phyloP scores from a whole-genome alignment of 169 alveolate genomes.

The Toxoplasma gondii region DNA sequence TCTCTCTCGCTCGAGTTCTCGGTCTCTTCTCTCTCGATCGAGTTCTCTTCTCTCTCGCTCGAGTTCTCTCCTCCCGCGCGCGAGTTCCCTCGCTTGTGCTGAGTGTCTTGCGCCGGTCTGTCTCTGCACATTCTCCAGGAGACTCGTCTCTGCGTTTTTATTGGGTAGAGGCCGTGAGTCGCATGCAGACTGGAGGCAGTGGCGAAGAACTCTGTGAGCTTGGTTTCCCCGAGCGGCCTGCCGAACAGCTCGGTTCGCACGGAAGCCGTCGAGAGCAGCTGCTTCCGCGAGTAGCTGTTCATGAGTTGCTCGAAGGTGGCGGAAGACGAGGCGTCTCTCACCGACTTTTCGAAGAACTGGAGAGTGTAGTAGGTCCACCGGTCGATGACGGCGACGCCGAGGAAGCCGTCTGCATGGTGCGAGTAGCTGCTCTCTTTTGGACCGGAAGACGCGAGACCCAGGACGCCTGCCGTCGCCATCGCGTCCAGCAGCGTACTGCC shows the following conservation, averaged over 20 bases:
- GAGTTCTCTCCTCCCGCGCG: neutral
- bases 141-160: too few species aligned
- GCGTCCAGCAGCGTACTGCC: constrained; percentile 43
- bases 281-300: neutral
- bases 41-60: neutral
- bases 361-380: constrained; percentile 45
- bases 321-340: neutral
- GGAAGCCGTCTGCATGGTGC: neutral
- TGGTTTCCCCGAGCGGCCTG: neutral
- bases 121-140: too few species aligned
- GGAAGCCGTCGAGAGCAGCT: constrained; percentile 2
- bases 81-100: too few species aligned
- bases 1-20: neutral
- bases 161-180: neutral
- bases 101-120: too few species aligned
- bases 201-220: constrained; percentile 25
- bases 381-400: constrained; percentile 52
- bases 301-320: neutral
- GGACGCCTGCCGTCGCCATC: constrained; percentile 37
- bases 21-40: neutral
- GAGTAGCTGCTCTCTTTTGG: constrained; percentile 46
- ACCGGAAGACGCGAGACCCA: neutral
- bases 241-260: constrained; percentile 20
- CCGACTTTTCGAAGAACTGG: neutral
- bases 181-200: neutral